Base-by-base conservation (phyloP, 164 flowering plant species). In the Stephania japonica region DNA sequence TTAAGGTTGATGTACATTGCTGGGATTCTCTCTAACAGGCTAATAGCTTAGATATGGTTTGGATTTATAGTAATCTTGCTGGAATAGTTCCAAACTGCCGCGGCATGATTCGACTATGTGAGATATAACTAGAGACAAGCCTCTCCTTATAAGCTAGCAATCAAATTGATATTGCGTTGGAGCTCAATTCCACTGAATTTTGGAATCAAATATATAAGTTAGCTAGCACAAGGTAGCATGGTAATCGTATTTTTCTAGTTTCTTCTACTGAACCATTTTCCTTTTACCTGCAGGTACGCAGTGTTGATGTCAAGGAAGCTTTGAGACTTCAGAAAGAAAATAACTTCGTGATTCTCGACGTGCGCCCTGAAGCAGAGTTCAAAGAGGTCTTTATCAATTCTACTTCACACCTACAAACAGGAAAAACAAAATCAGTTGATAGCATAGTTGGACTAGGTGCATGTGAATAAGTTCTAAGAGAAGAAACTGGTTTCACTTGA, bases 221-320 rank as follows among this genome's bases (percentile, higher is more conserved):
- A 32, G 38, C 38, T 32, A 32, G 2, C 1, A 32, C 38, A 32
- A 32, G 38, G 38, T 32, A 32, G 38, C 38, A 32, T 32, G 38
- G 38, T 32, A 32, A 2, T 32, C 38, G 4, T 32, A n/a, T 32
- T 0, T 32, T 32, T 32, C 38, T 32, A 4, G 38, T 32, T 32
- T 32, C 38, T 32, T 32, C 38, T 18, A 62, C 69, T 10, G 7
- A 61, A 42, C 11, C 21, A 1, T 21, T n/a, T 14, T 23, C 4
- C 18, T 24, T 32, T 65, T 19, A 0, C 63, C 70, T 87, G 81
- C 85, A 94, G 98, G 99, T 94, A 25, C 83, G 92, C 61, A 92
- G 98, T 77, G 91, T 95, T 43, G 99, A 92, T 71, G 91, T 75
- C 21, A 95, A 92, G 79, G 99, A 95, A 89, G 99, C 99, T 68